Conservation (phyloP, 495 filamentous ascomycete species). For the Aspergillus ostianus region DNA sequence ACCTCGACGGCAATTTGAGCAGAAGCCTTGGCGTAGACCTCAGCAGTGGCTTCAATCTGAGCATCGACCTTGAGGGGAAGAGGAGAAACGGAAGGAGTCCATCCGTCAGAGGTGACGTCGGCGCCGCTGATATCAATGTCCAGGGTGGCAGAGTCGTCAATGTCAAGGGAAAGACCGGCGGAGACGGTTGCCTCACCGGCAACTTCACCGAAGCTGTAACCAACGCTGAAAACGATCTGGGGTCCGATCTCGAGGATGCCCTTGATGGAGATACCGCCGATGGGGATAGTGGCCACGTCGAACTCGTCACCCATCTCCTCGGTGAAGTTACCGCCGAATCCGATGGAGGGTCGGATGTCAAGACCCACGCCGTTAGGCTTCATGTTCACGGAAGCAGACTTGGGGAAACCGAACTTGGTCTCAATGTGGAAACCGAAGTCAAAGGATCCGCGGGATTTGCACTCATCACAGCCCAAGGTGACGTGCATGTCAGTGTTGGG, state of each 20-base stretch:
- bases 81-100: conserved; percentile 27
- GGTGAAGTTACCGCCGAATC: conserved; percentile 24
- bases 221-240: conserved; percentile 29
- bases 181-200: conserved; percentile 26
- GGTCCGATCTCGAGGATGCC: conserved; percentile 36
- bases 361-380: conserved; percentile 30
- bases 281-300: conserved; percentile 28
- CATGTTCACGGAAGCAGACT: conserved; percentile 23
- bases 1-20: conserved; percentile 28
- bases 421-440: conserved; percentile 35
- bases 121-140: conserved; percentile 30
- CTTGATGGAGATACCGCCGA: conserved; percentile 31
- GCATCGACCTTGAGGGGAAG: conserved; percentile 27
- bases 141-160: conserved; percentile 27
- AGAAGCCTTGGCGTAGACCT: conserved; percentile 25
- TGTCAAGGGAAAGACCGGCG: conserved; percentile 22
- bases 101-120: conserved; percentile 27
- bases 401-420: conserved; percentile 25
- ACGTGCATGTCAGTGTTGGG: conserved; percentile 14
- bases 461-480: conserved; percentile 24
- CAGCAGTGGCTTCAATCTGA: conserved; percentile 21
- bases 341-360: conserved; percentile 24
- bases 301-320: conserved; percentile 23
- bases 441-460: conserved; percentile 32
- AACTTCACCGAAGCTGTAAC: conserved; percentile 25